Evolutionary conservation across 805 yeast genomes (phyloP), one percentile per base, ranked within the genome.

Genomic region (Zygotorulaspora chibaensis): DNA sequence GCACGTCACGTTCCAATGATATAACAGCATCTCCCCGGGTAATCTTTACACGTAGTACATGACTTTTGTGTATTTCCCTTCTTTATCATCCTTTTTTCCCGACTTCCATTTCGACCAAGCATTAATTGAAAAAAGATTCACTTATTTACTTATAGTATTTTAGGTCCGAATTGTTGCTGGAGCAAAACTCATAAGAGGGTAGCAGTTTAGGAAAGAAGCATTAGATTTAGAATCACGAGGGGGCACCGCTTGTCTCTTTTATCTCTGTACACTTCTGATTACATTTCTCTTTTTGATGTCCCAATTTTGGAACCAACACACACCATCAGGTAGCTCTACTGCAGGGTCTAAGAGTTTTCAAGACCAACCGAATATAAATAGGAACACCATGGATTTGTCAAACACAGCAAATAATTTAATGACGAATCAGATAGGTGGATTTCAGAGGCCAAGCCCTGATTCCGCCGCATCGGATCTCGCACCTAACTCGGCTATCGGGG

Each of bases 291-390:
- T 33, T 33, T 33, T 17, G 4, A 50, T 46, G 50, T 46, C 53
- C 5, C 51, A 49, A 20, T 38, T 44, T 37, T 52, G 55, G 55
- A 50, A 51, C 38, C 53, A 44, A 35, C 50, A 46, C 34, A 30
- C 47, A 29, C 41, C 44, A 16, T 33, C 47, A 16, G 47, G 38
- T 17, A 36, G 30, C 37, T 29, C 44, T 36, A 41, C 35, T 35
- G 16, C 40, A 13, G 42, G 37, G 10, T 15, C 41, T 9, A 42
- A 30, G n/a, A 31, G 36, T 36, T 33, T 33, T 33, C 20, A n/a
- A 33, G 36, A 33, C 13, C 36, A 13, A 33, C 20, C 36, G 9
- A 33, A 33, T 33, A 33, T 13, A 33, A 33, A 13, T 17, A 33
- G 20, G 16, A 34, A 15, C 11, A 16, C 36, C 30, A 17, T 35